phyloP scores from a whole-genome alignment of 208 protist genomes.

The Trichomonas vaginalis region DNA sequence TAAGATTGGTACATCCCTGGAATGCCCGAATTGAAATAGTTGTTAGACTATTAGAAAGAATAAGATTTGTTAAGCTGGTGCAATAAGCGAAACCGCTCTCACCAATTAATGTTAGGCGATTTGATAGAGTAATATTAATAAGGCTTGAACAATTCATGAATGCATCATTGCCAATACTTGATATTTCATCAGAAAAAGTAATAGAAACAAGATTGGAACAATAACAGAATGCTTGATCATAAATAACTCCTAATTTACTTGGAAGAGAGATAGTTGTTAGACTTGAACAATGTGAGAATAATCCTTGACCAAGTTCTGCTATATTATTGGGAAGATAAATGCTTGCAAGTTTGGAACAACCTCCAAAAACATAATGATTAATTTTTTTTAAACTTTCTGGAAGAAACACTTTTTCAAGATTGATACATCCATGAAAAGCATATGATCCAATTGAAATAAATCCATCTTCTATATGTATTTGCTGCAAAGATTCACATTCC shows the following conservation, averaged over 20 bases:
- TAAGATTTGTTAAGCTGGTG: not conserved
- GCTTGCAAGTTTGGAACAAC: not conserved
- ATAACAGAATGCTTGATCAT: not conserved
- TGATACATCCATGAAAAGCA: not conserved
- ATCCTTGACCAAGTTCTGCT: not conserved
- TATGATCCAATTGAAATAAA: not conserved
- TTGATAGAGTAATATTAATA: not conserved
- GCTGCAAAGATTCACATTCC: not conserved
- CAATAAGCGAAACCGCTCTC: not conserved
- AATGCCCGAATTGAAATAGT: not conserved
- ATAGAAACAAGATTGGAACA: not conserved
- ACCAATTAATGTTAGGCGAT: not conserved
- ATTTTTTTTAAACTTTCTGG: not conserved
- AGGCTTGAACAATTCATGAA: not conserved
- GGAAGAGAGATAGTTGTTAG: not conserved
- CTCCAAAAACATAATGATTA: not conserved
- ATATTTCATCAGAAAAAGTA: not conserved
- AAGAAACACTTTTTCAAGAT: not conserved
- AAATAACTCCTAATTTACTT: not conserved
- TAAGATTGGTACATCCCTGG: not conserved
- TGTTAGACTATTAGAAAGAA: not conserved
- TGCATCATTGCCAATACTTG: not conserved
- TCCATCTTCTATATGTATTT: not conserved
- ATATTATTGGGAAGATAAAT: not conserved
- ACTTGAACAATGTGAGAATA: not conserved